Evolutionary conservation across 495 filamentous ascomycete genomes (phyloP).

Genomic region (Trichoderma orchidacearum): DNA sequence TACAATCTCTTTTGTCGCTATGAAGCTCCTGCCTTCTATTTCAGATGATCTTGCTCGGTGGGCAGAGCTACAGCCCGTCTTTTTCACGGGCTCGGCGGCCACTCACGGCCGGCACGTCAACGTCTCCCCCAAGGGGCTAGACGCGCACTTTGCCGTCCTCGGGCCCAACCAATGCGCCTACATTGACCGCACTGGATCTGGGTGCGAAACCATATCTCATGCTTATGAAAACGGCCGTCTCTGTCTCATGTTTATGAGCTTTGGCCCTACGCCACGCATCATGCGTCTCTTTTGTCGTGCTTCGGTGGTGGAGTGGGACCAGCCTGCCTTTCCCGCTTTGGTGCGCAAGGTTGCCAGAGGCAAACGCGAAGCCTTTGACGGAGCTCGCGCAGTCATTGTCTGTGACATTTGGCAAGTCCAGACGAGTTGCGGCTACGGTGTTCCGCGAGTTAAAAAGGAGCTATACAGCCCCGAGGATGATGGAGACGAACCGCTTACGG

Average conservation of each 20-base stretch:
- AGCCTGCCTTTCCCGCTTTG: slow-evolving; percentile 18
- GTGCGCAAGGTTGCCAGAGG: slow-evolving; percentile 18
- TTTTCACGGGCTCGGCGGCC: slow-evolving; percentile 43
- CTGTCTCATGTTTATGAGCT: slow-evolving; percentile 51
- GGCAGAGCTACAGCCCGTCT: slow-evolving; percentile 37
- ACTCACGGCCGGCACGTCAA: slow-evolving; percentile 38
- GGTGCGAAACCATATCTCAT: slow-evolving; percentile 45
- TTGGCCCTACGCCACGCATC: slow-evolving; percentile 39
- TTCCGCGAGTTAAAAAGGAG: slow-evolving; percentile 25
- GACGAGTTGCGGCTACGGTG: slow-evolving; percentile 44
- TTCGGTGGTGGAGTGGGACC: slow-evolving; percentile 34
- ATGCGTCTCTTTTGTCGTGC: slow-evolving; percentile 43
- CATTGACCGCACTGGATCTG: slow-evolving; percentile 35
- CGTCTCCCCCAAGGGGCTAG: slow-evolving; percentile 42
- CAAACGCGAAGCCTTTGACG: slow-evolving; percentile 15
- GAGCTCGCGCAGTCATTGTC: slow-evolving; percentile 39
- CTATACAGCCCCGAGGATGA: slow-evolving; percentile 6
- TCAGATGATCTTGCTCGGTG: slow-evolving; percentile 31
- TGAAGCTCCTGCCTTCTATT: slow-evolving; percentile 20
- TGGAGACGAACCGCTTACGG: slow-evolving; percentile 4
- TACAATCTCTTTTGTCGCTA: neutral
- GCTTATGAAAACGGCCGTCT: slow-evolving; percentile 49
- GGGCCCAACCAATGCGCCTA: slow-evolving; percentile 6
- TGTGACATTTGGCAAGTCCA: slow-evolving; percentile 47
- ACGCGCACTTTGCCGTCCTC: slow-evolving; percentile 32